Conservation (phyloP, 768 basidiomycete genomes). For the Suillus americanus region DNA sequence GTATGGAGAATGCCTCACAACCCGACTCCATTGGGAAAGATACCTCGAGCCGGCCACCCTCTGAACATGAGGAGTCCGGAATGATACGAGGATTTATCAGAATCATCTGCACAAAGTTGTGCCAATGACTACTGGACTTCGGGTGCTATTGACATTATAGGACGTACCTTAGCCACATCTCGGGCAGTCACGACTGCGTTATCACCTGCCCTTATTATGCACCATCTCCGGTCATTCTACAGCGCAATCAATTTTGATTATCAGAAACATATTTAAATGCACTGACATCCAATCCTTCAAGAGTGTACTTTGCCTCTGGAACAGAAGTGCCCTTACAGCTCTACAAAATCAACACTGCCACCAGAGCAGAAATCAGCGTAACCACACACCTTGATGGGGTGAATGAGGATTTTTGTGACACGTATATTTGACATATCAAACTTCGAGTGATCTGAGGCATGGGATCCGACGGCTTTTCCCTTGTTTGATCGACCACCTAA, state of each 20-base stretch:
- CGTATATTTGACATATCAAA: conserved; percentile 36
- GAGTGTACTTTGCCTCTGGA: conserved; percentile 51
- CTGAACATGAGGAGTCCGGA: conserved; percentile 40
- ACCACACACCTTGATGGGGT: conserved; percentile 62
- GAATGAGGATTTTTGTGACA: conserved; percentile 59
- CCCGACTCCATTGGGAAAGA: conserved; percentile 60
- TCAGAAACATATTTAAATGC: background rate
- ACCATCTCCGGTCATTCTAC: conserved; percentile 76
- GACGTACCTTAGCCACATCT: conserved; percentile 53
- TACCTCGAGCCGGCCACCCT: conserved; percentile 52
- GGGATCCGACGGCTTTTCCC: background rate
- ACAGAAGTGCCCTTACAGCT: conserved; percentile 73
- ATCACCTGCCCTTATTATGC: conserved; percentile 57
- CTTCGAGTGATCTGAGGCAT: conserved; percentile 12
- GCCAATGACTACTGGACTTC: background rate
- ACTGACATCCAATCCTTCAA: conserved; percentile 64
- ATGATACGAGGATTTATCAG: conserved; percentile 60
- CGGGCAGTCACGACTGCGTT: conserved; percentile 66
- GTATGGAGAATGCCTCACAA: conserved; percentile 57
- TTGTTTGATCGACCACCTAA: background rate
- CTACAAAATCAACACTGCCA: conserved; percentile 33
- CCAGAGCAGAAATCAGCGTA: background rate
- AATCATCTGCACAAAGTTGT: conserved; percentile 50
- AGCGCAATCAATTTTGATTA: conserved; percentile 3
- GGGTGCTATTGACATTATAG: background rate